Percentiles rank a stretch among this genome's conserved stretches.
Conservation (phyloP, 495 filamentous ascomycete species). For the Penicillium turbatum region DNA sequence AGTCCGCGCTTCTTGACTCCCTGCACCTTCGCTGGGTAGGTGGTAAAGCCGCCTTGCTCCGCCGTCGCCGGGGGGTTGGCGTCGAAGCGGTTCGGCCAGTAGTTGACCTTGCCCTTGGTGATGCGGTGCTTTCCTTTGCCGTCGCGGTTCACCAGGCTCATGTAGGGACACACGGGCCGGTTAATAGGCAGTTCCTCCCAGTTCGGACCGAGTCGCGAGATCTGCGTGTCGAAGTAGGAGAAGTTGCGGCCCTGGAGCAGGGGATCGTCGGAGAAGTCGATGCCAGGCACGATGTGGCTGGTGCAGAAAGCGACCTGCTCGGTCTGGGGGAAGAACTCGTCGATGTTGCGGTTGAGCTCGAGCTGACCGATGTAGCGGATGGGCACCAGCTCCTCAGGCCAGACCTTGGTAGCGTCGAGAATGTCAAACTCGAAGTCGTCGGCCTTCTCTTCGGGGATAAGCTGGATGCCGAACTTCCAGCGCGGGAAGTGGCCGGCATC, state of each 20-base stretch:
- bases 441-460: constrained; percentile 63
- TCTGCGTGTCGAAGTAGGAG: constrained; percentile 82
- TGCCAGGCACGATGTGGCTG: constrained; percentile 77
- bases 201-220: constrained; percentile 76
- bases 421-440: constrained; percentile 89
- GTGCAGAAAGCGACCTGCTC: constrained; percentile 85
- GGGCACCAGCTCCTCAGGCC: constrained; percentile 81
- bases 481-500: constrained; percentile 61
- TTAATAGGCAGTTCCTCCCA: constrained; percentile 88
- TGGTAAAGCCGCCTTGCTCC: constrained; percentile 62
- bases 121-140: constrained; percentile 45
- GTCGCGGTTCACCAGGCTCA: constrained; percentile 48
- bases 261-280: constrained; percentile 83
- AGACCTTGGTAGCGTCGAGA: constrained; percentile 87
- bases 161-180: constrained; percentile 62
- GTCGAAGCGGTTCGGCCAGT: constrained; percentile 81
- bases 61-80: constrained; percentile 55
- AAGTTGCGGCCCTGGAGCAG: constrained; percentile 82
- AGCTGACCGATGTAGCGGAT: constrained; percentile 77
- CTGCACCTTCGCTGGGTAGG: constrained; percentile 60
- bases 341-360: constrained; percentile 75
- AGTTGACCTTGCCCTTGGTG: constrained; percentile 71
- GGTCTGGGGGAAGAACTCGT: constrained; percentile 83
- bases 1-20: constrained; percentile 67
- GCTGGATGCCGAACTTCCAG: constrained; percentile 82